These are phyloP conservation scores for Suillus plorans DNA, from an alignment of 768 basidiomycete genomes.

Conservation along the genomic window DNA sequence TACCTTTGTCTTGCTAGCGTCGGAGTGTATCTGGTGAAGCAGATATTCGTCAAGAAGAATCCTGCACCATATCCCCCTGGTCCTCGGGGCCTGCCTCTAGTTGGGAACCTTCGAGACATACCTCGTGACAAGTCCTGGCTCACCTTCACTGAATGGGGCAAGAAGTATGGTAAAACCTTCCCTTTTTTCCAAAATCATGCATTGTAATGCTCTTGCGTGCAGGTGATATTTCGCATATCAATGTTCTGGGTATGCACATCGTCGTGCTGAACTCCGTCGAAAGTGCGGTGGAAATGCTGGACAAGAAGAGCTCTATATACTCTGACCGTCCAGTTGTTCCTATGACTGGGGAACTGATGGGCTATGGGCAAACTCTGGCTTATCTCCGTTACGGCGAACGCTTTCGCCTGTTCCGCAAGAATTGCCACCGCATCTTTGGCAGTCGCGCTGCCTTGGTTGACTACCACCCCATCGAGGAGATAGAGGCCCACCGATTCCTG, in stretches of 20 bases:
- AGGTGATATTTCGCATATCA: slow-evolving; percentile 17
- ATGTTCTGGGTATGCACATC: slow-evolving; percentile 44
- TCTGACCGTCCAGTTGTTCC: slow-evolving; percentile 26
- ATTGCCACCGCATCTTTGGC: slow-evolving; percentile 10
- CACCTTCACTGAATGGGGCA: slow-evolving; percentile 54
- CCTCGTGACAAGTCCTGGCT: slow-evolving; percentile 50
- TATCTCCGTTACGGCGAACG: slow-evolving; percentile 12
- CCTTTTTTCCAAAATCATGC: not conserved
- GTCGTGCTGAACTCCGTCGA: slow-evolving; percentile 49
- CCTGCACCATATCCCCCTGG: slow-evolving; percentile 18
- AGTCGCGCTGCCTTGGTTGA: slow-evolving; percentile 7
- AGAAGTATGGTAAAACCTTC: slow-evolving; percentile 44
- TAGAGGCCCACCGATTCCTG: slow-evolving; percentile 20
- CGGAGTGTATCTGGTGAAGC: slow-evolving; percentile 11
- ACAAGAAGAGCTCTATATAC: slow-evolving; percentile 54
- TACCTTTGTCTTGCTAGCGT: slow-evolving; percentile 17
- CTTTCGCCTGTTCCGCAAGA: slow-evolving; percentile 16
- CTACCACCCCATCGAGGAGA: slow-evolving; percentile 20
- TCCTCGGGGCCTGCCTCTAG: slow-evolving; percentile 34
- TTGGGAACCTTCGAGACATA: slow-evolving; percentile 57
- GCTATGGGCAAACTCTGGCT: slow-evolving; percentile 1
- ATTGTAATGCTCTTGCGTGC: slow-evolving; percentile 16
- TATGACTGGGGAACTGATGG: slow-evolving; percentile 20
- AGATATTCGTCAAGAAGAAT: not conserved
- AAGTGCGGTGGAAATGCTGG: slow-evolving; percentile 47